Base-by-base conservation (phyloP, 2,329 filamentous ascomycete genomes). In the Fusarium sarcochroum region DNA sequence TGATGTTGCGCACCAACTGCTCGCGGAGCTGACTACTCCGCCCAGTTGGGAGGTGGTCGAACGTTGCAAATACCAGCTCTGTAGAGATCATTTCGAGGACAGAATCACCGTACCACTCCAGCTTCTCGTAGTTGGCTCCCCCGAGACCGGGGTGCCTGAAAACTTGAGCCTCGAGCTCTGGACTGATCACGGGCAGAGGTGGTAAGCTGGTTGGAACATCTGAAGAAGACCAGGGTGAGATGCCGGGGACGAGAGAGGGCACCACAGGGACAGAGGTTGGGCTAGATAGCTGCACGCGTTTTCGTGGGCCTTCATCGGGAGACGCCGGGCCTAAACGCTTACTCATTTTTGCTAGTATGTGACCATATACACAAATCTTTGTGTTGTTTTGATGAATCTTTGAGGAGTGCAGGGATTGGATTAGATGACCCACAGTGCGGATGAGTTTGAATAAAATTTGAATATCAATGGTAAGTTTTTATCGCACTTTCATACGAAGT, bases 101-200 rank as follows among this genome's bases (percentile, higher is more conserved):
- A 20, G 93, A 91, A 76, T 98, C 95, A 8, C 95, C 95, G 9
- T 97, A 84, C 81, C 95, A 94, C 79, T 98, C 95, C 8, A 98
- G 87, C 18, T 89, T 87, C 74, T 98, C 94, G 78, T 98, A 98
- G 73, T 78, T 79, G 25, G 74, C 71, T 2, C 59, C 65, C 5
- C 73, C 73, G 54, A 82, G 75, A 2, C 87, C 89, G 2, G 85
- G 81, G 71, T 95, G 93, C 1, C 87, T 93, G 73, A 94, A 91
- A 13, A 89, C 87, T 17, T 89, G 86, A 25, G 80, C 81, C 71
- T 90, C 87, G 18, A 94, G 82, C 21, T 81, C 78, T 0, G 84
- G 80, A 66, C 93, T 86, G 50, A 93, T 86, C 11, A 80, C 75
- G 5, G 92, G 92, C 2, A 93, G 79, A 2, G 86, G 82, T 5